phyloP scores from a whole-genome alignment of 208 protist genomes.

The Acanthamoeba triangularis region DNA sequence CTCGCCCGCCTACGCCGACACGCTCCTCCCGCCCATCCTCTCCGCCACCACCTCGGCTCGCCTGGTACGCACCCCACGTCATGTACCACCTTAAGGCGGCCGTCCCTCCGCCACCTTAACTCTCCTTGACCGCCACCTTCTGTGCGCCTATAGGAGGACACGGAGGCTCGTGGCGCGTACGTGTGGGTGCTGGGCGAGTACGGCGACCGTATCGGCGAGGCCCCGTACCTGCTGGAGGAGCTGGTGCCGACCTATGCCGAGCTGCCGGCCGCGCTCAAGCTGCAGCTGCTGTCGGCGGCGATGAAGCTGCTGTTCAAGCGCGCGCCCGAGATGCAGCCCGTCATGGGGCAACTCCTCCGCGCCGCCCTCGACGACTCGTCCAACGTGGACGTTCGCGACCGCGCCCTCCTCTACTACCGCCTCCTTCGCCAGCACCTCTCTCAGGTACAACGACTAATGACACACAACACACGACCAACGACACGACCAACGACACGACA shows the following conservation, averaged over 20 bases:
- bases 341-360: slow-evolving; percentile 93
- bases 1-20: neutral
- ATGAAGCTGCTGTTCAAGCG: slow-evolving; percentile 96
- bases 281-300: slow-evolving; percentile 92
- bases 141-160: slow-evolving; percentile 24
- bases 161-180: slow-evolving; percentile 84
- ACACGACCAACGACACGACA: neutral
- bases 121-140: neutral
- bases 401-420: slow-evolving; percentile 94
- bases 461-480: neutral
- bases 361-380: slow-evolving; percentile 92
- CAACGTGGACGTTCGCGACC: slow-evolving; percentile 92
- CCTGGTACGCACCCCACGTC: neutral
- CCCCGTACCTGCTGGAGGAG: slow-evolving; percentile 95
- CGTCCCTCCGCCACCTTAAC: neutral
- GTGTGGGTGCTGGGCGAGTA: slow-evolving; percentile 95
- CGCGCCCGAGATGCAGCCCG: slow-evolving; percentile 94
- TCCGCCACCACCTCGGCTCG: slow-evolving; percentile 74
- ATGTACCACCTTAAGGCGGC: neutral
- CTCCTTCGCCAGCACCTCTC: slow-evolving; percentile 89
- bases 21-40: slow-evolving; percentile 17
- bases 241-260: slow-evolving; percentile 50
- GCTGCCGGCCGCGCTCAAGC: slow-evolving; percentile 63
- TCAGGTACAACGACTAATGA: neutral
- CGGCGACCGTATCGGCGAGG: slow-evolving; percentile 93